Evolutionary conservation across 2,329 filamentous ascomycete genomes (phyloP).

Genomic region (Arthroderma sp.): DNA sequence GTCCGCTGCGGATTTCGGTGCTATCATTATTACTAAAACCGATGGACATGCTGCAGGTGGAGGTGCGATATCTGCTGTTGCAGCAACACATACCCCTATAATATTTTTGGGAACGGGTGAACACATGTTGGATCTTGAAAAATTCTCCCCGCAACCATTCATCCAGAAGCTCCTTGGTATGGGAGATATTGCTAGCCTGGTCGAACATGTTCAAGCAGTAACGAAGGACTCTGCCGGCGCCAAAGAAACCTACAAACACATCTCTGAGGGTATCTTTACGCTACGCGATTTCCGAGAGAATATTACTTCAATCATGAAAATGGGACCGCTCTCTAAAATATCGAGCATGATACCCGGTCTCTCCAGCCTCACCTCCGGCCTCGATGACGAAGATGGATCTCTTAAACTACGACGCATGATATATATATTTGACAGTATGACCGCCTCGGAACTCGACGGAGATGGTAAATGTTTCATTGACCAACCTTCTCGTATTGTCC

Average conservation of each 20-base stretch:
- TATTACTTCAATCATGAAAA: slow-evolving; percentile 97
- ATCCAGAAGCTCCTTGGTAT: slow-evolving; percentile 89
- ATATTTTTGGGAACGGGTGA: slow-evolving; percentile 97
- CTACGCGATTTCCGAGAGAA: slow-evolving; percentile 90
- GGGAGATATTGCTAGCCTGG: slow-evolving; percentile 88
- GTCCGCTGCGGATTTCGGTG: slow-evolving; percentile 88
- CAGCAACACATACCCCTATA: slow-evolving; percentile 90
- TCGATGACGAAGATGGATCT: slow-evolving; percentile 94
- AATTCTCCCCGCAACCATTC: slow-evolving; percentile 85
- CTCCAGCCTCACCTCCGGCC: slow-evolving; percentile 81
- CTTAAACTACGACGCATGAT: slow-evolving; percentile 95
- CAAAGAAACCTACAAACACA: slow-evolving; percentile 98
- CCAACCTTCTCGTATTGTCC: slow-evolving; percentile 82
- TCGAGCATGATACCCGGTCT: slow-evolving; percentile 97
- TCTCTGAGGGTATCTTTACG: slow-evolving; percentile 91
- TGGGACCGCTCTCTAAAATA: slow-evolving; percentile 95
- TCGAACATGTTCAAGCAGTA: slow-evolving; percentile 91
- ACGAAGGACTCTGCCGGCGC: slow-evolving; percentile 67
- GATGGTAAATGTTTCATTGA: slow-evolving; percentile 92
- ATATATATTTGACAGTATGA: slow-evolving; percentile 98
- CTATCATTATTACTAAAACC: slow-evolving; percentile 98
- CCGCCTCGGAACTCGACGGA: slow-evolving; percentile 82
- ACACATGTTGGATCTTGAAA: slow-evolving; percentile 88
- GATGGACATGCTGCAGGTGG: slow-evolving; percentile 91
- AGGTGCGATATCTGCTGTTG: slow-evolving; percentile 94